These are phyloP conservation scores for Scheffersomyces coipomensis DNA, from an alignment of 805 yeast genomes.

Conservation along the genomic window DNA sequence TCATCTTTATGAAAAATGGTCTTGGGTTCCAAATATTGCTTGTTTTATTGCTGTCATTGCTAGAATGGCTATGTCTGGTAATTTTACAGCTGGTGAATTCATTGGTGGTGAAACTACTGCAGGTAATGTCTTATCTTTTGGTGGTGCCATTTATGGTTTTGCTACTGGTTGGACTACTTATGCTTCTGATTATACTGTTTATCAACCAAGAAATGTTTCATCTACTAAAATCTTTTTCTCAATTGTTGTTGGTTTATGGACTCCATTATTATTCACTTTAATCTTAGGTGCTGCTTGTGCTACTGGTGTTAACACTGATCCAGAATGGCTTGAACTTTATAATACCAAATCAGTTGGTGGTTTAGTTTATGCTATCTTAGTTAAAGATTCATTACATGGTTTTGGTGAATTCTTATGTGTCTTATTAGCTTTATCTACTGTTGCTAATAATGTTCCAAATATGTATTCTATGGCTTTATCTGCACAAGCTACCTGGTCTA, in stretches of 20 bases:
- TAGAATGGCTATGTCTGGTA: constrained; percentile 65
- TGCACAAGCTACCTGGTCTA: constrained; percentile 82
- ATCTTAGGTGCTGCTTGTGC: constrained; percentile 85
- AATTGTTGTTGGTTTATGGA: constrained; percentile 59
- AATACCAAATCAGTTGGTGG: constrained; percentile 54
- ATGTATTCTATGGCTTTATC: constrained; percentile 88
- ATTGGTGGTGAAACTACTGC: constrained; percentile 65
- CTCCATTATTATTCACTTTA: constrained; percentile 72
- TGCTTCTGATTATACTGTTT: constrained; percentile 89
- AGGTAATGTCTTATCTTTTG: constrained; percentile 75
- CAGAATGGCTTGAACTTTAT: constrained; percentile 27
- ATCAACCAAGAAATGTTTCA: constrained; percentile 69
- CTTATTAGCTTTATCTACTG: constrained; percentile 77
- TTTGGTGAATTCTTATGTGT: constrained; percentile 92
- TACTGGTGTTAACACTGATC: constrained; percentile 54
- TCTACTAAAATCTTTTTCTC: constrained; percentile 59
- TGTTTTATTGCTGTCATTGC: constrained; percentile 78
- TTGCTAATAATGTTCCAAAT: constrained; percentile 90
- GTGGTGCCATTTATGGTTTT: constrained; percentile 81
- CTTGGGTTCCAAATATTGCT: constrained; percentile 81
- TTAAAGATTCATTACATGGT: constrained; percentile 76
- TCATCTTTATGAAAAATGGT: constrained; percentile 78
- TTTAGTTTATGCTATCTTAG: constrained; percentile 73
- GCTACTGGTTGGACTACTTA: constrained; percentile 95
- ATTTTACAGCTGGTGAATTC: constrained; percentile 53